Conservation (phyloP, 176 grass and related monocot species). For the Rhipidocladum racemiflorum region DNA sequence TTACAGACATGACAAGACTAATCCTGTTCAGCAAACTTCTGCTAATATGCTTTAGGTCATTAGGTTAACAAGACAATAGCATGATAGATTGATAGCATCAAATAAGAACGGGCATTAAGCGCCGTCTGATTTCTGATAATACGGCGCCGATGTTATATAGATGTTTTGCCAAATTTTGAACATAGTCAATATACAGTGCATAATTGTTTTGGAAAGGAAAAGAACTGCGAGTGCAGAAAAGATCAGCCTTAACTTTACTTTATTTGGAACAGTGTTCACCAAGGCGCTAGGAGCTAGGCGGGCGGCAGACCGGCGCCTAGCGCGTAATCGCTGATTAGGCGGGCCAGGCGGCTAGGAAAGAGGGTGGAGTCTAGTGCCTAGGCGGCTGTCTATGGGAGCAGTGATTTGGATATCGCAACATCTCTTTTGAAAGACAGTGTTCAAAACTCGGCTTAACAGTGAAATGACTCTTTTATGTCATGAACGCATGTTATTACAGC, state of each 20-base stretch:
- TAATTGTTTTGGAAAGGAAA: not conserved
- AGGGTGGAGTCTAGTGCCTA: too few species aligned
- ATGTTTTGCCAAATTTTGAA: not conserved
- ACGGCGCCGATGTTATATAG: not conserved
- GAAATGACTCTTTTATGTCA: not conserved
- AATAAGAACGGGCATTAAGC: not conserved
- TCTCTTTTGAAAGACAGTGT: not conserved
- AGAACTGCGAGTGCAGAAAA: not conserved
- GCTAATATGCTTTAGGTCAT: not conserved
- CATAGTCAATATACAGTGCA: not conserved
- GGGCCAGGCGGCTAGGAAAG: too few species aligned
- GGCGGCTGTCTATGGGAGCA: too few species aligned
- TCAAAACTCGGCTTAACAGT: not conserved
- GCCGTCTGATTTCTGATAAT: not conserved
- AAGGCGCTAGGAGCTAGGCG: too few species aligned
- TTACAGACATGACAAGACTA: not conserved
- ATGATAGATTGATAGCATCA: not conserved
- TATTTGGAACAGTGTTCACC: too few species aligned
- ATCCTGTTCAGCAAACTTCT: not conserved
- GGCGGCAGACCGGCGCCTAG: too few species aligned
- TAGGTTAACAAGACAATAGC: not conserved
- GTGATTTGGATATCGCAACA: not conserved
- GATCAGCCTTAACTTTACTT: not conserved
- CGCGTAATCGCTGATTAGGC: too few species aligned
- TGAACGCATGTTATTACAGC: not conserved